Percentiles rank a stretch among this genome's conserved stretches.
phyloP scores from a whole-genome alignment of 805 yeast species.

The Geotrichum ghanense region DNA sequence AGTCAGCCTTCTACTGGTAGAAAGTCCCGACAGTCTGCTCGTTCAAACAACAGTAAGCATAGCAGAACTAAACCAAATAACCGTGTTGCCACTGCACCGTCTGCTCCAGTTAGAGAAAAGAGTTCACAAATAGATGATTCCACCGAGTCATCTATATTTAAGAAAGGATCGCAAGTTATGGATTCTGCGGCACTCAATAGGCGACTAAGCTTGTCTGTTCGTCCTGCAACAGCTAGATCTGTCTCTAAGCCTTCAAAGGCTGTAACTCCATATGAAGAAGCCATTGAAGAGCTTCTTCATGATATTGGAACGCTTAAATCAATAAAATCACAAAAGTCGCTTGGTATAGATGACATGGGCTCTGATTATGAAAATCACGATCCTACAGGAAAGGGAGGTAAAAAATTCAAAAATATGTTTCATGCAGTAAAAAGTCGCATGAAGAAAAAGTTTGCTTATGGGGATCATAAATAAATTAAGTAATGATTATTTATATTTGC shows the following conservation, averaged over 20 bases:
- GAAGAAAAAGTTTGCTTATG: not conserved
- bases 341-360: not conserved
- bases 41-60: too few relatives aligned
- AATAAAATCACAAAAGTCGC: not conserved
- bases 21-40: not conserved
- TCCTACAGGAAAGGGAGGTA: not conserved
- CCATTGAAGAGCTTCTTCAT: not conserved
- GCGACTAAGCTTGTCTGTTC: not conserved
- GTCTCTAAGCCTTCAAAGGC: not conserved
- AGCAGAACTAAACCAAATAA: too few relatives aligned
- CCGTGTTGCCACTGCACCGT: too few relatives aligned
- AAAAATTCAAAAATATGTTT: not conserved
- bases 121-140: too few relatives aligned
- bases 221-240: not conserved
- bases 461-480: too few relatives aligned
- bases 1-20: not conserved
- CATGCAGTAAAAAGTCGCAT: not conserved
- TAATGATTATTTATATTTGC: too few relatives aligned
- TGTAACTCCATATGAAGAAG: not conserved
- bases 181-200: too few relatives aligned
- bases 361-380: not conserved
- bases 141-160: too few relatives aligned
- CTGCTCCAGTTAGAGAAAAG: too few relatives aligned
- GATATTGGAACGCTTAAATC: not conserved
- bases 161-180: too few relatives aligned